A percentile compares a stretch with the other conserved stretches of the same genome.
Evolutionary conservation across 192 early-diverging fungal species (phyloP).

Genomic region (Cladochytrium replicatum): DNA sequence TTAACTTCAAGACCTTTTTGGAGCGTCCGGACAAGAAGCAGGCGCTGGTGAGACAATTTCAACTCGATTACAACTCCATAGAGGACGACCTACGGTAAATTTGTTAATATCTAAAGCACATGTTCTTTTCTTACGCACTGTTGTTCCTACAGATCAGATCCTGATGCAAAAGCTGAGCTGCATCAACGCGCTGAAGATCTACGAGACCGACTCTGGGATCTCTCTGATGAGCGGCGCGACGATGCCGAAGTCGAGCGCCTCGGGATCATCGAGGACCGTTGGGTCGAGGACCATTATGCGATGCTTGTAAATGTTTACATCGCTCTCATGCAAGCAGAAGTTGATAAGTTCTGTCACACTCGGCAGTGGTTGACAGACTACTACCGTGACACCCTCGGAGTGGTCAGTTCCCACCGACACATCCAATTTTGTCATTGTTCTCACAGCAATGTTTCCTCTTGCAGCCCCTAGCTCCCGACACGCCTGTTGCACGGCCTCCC

Average conservation of each 20-base stretch:
- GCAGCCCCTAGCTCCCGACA: too few relatives aligned
- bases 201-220: slow-evolving; percentile 49
- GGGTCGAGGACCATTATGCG: slow-evolving; percentile 48
- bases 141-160: slow-evolving; percentile 25
- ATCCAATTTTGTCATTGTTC: not conserved
- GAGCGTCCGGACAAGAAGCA: slow-evolving; percentile 48
- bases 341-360: slow-evolving; percentile 38
- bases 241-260: slow-evolving; percentile 49
- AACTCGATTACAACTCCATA: slow-evolving; percentile 44
- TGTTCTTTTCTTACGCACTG: not conserved
- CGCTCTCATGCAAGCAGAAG: slow-evolving; percentile 47
- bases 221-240: slow-evolving; percentile 44
- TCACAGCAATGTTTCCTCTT: not conserved
- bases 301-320: slow-evolving; percentile 43
- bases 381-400: slow-evolving; percentile 35
- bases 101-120: slow-evolving; percentile 1
- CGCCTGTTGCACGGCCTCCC: too few relatives aligned
- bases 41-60: slow-evolving; percentile 41
- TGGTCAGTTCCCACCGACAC: slow-evolving; percentile 21
- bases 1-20: slow-evolving; percentile 40
- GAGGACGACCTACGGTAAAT: slow-evolving; percentile 46
- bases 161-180: slow-evolving; percentile 49
- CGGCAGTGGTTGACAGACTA: slow-evolving; percentile 40
- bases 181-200: slow-evolving; percentile 54
- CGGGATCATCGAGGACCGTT: slow-evolving; percentile 43